Conservation (phyloP, 192 early-diverging fungal genomes). For the Dispira parvispora region DNA sequence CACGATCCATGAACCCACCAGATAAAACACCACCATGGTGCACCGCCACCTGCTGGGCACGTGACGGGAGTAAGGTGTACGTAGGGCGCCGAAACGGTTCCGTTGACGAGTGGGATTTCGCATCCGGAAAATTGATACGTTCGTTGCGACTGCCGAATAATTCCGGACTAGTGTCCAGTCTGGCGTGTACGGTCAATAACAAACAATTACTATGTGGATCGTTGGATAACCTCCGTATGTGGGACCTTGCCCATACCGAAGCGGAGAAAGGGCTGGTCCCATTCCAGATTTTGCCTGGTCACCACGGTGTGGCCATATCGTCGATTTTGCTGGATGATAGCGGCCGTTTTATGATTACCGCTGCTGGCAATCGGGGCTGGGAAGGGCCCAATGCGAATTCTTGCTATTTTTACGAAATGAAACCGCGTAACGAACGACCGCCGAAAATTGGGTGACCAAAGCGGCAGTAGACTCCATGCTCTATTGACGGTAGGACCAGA, state of each 20-base stretch:
- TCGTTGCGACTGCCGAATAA: slow-evolving; percentile 67
- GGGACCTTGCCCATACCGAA: slow-evolving; percentile 49
- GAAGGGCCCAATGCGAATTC: slow-evolving; percentile 70
- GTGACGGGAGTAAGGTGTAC: slow-evolving; percentile 61
- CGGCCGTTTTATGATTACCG: slow-evolving; percentile 71
- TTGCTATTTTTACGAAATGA: slow-evolving; percentile 74
- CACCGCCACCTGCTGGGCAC: slow-evolving; percentile 23
- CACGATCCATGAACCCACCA: slow-evolving; percentile 30
- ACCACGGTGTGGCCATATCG: slow-evolving; percentile 77
- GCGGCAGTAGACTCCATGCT: too few species aligned
- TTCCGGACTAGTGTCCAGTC: slow-evolving; percentile 73
- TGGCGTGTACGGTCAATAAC: slow-evolving; percentile 59
- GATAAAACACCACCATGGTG: slow-evolving; percentile 60
- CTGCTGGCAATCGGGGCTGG: slow-evolving; percentile 93
- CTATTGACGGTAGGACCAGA: too few species aligned
- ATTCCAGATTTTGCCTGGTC: slow-evolving; percentile 87
- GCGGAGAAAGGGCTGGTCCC: slow-evolving; percentile 37
- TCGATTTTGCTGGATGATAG: slow-evolving; percentile 44
- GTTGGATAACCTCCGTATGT: slow-evolving; percentile 80
- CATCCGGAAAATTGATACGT: slow-evolving; percentile 40
- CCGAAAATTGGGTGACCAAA: too few species aligned
- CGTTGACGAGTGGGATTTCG: slow-evolving; percentile 82
- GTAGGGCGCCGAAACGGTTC: slow-evolving; percentile 78
- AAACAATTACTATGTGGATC: slow-evolving; percentile 79
- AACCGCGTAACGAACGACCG: slow-evolving; percentile 15